phyloP scores from a whole-genome alignment of 352 stramenopile species.

The Phytopythium vexans region DNA sequence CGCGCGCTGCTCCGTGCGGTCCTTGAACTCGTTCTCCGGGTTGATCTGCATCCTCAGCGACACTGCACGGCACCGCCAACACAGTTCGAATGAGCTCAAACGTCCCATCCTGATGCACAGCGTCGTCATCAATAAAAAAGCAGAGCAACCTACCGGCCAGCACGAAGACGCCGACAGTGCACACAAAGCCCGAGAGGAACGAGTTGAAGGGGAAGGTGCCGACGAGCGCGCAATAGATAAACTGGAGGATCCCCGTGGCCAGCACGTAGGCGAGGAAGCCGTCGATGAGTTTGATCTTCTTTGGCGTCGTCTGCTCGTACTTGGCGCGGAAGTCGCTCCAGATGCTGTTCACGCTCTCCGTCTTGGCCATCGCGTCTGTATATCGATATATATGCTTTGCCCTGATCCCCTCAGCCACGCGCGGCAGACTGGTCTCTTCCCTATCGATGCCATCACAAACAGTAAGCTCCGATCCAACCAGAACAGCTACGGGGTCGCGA shows the following conservation, averaged over 20 bases:
- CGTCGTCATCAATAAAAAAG: not conserved
- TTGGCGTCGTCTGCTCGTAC: constrained; percentile 83
- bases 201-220: constrained; percentile 92
- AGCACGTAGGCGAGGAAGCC: constrained; percentile 89
- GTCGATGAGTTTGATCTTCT: constrained; percentile 90
- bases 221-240: constrained; percentile 89
- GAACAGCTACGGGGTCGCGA: too few species aligned
- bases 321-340: constrained; percentile 60
- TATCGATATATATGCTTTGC: constrained; percentile 6
- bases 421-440: not conserved
- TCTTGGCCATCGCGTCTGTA: constrained; percentile 23
- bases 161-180: constrained; percentile 88
- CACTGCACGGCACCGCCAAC: constrained; percentile 32
- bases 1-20: constrained; percentile 81
- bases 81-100: not conserved
- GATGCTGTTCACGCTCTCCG: constrained; percentile 47
- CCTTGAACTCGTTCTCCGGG: constrained; percentile 77
- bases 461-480: too few species aligned
- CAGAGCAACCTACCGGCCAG: constrained; percentile 56
- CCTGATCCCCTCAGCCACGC: not conserved
- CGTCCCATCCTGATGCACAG: not conserved
- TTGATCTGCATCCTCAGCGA: constrained; percentile 91
- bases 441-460: not conserved
- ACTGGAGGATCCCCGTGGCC: constrained; percentile 85
- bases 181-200: constrained; percentile 89